Evolutionary conservation across 768 basidiomycete genomes (phyloP).

Genomic region (Hortiboletus campestris): DNA sequence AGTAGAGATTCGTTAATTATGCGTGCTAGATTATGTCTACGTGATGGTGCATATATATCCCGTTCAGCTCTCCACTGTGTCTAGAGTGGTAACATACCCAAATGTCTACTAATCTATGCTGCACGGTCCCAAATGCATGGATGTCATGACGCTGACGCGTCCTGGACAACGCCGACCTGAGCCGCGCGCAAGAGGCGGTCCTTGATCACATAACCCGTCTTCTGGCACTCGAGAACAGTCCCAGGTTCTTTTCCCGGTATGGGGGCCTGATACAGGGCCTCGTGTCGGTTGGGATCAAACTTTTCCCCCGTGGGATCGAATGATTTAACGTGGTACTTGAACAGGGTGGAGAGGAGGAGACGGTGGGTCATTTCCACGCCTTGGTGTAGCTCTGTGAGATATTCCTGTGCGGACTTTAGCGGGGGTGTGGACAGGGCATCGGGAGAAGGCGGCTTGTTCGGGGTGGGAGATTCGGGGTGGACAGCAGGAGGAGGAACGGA

Average conservation of each 20-base stretch:
- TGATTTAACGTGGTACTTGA: conserved; percentile 86
- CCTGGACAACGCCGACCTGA: conserved; percentile 93
- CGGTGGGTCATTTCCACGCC: conserved; percentile 94
- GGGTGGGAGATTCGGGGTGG: conserved; percentile 22
- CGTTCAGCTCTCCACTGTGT: conserved; percentile 27
- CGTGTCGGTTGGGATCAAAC: conserved; percentile 95
- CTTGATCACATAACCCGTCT: conserved; percentile 92
- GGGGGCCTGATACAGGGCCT: conserved; percentile 92
- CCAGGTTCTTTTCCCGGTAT: conserved; percentile 89
- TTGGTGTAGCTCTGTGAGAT: conserved; percentile 70
- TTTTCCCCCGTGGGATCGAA: conserved; percentile 90
- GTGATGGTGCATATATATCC: conserved; percentile 26
- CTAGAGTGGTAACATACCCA: conserved; percentile 22
- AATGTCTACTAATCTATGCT: conserved; percentile 4
- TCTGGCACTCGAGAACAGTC: conserved; percentile 86
- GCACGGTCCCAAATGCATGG: no score
- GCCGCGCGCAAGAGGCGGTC: conserved; percentile 91
- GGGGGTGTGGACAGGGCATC: conserved; percentile 32
- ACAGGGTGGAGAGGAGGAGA: conserved; percentile 83
- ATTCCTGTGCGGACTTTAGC: conserved; percentile 52
- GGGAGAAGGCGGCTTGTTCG: conserved; percentile 27
- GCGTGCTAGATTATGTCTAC: conserved; percentile 38
- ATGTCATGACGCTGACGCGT: conserved; percentile 40
- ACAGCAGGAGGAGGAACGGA: conserved; percentile 62
- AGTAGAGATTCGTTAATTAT: conserved; percentile 84